These are phyloP conservation scores for Pholiota adiposa DNA, from an alignment of 1,284 basidiomycete species.

Conservation along the genomic window DNA sequence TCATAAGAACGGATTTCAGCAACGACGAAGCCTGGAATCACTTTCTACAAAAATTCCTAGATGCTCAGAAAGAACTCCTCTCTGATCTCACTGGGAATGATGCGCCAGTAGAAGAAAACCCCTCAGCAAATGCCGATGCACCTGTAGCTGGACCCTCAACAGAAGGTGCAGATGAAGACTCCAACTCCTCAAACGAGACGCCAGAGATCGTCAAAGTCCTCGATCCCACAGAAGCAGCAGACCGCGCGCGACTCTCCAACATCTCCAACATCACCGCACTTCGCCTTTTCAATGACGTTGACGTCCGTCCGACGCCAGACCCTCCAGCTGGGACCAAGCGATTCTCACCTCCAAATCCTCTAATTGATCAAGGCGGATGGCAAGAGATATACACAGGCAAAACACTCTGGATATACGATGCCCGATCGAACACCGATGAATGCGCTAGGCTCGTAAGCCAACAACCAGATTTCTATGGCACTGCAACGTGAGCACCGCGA, in stretches of 20 bases:
- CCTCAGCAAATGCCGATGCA: slow-evolving; percentile 9
- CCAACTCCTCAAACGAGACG: slow-evolving; percentile 39
- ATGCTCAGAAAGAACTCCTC: slow-evolving; percentile 50
- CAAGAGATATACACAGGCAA: slow-evolving; percentile 77
- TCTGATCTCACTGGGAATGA: slow-evolving; percentile 32
- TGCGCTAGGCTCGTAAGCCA: slow-evolving; percentile 66
- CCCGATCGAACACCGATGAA: slow-evolving; percentile 63
- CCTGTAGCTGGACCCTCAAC: slow-evolving; percentile 10
- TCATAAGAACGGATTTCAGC: slow-evolving; percentile 71
- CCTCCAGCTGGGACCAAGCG: slow-evolving; percentile 48
- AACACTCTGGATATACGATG: slow-evolving; percentile 76
- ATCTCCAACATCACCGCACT: slow-evolving; percentile 69
- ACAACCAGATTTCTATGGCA: slow-evolving; percentile 66
- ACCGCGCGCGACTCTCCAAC: slow-evolving; percentile 45
- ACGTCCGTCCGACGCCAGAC: slow-evolving; percentile 54
- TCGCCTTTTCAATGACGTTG: slow-evolving; percentile 72
- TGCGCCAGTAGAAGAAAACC: slow-evolving; percentile 2
- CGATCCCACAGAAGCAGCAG: slow-evolving; percentile 44
- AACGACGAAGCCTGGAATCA: slow-evolving; percentile 65
- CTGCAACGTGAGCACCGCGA: slow-evolving; percentile 62
- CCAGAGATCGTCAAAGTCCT: slow-evolving; percentile 56
- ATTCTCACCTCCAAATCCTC: slow-evolving; percentile 52
- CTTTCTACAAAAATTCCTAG: slow-evolving; percentile 54
- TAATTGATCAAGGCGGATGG: slow-evolving; percentile 66
- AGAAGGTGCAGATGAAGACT: slow-evolving; percentile 31